Base-by-base conservation (phyloP, 768 basidiomycete genomes). In the Dentipellis sp. region DNA sequence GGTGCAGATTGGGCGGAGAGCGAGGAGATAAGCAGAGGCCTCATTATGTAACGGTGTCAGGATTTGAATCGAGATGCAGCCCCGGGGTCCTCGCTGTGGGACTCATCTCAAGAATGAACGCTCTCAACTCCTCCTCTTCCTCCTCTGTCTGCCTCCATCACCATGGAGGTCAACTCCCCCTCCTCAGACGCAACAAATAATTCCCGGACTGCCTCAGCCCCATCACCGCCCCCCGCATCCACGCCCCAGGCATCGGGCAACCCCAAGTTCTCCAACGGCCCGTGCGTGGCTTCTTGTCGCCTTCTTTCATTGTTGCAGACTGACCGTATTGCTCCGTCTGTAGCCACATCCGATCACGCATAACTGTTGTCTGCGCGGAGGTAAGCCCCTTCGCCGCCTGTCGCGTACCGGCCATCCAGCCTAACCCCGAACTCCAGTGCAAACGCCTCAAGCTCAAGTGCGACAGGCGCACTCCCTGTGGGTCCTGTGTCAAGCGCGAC, bases 401-500 rank as follows among this genome's bases (percentile, higher is more conserved):
- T 22, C 11, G 38, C 21, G 52, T 35, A 14, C 54, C 19, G 1
- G 40, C 35, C n/a, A 45, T 16, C 49, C 48, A 34, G 29, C n/a
- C 23, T 53, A 56, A 42, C 40, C 14, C 40, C 19, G 40, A 42
- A 2, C 23, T 22, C 42, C 65, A 92, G 86, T 93, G 90, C 74
- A 92, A 92, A 68, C 87, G 90, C 4, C 76, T 92, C 53, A 93
- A 93, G 63, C 77, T 92, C 53, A 90, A 85, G 72, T 93, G 90
- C 65, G 90, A 92, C 71, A 74, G 90, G 39, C 79, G 84, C 19
- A 81, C 76, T 2, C 90, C 90, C 0, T 92, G 90, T 61, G 81
- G 81, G 0, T 84, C 83, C 23, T 92, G 91, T 62, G 77, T 81
- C 16, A 91, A 91, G 66, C 84, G 89, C 58, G 85, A 88, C 64